Evolutionary conservation across 1,284 basidiomycete species (phyloP), one percentile per base, ranked within the genome.

Genomic region (Pseudozyma thailandica): DNA sequence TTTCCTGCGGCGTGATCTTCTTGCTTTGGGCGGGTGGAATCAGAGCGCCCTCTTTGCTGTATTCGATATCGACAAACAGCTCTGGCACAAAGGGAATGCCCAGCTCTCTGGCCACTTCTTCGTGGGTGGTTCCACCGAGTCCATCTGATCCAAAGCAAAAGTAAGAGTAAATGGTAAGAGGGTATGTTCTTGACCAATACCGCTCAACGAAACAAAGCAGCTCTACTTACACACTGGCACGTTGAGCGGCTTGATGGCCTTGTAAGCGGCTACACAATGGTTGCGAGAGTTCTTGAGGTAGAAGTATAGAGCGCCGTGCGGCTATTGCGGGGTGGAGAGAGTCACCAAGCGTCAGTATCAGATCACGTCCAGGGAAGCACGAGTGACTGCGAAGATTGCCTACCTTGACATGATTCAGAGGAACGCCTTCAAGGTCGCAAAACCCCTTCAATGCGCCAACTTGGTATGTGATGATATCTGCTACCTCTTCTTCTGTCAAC

Each of bases 31-130:
- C 46, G 15, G 66, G 59, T 15, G 66, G 60, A 27, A 71, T 48
- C n/a, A 71, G 56, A 3, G 50, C 47, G 8, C 63, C 68, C 23
- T 65, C 49, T 31, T 43, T 42, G 31, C 49, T 59, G 48, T 71
- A 66, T 30, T 71, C 63, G 45, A 64, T 65, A 28, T 71, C 68
- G 25, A 59, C 62, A 33, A 66, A 71, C 10, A 71, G 42, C 31
- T 71, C 68, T 8, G 68, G 57, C 16, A 71, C 61, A 28, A 71
- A 71, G 5, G 54, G 28, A 2, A 71, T 28, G 15, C 43, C 56
- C 1, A 59, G 39, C 39, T 65, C 61, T 4, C 52, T 54, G 43
- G 41, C 45, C 20, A 64, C 50, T 33, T 48, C 43, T 35, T 70
- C 66, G 31, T 70, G 66, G 15, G 60, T 1, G 12, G 61, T 65